A percentile compares a stretch with the other conserved stretches of the same genome.
Evolutionary conservation across 805 yeast species (phyloP).

Genomic region (Zygoascus tannicola): DNA sequence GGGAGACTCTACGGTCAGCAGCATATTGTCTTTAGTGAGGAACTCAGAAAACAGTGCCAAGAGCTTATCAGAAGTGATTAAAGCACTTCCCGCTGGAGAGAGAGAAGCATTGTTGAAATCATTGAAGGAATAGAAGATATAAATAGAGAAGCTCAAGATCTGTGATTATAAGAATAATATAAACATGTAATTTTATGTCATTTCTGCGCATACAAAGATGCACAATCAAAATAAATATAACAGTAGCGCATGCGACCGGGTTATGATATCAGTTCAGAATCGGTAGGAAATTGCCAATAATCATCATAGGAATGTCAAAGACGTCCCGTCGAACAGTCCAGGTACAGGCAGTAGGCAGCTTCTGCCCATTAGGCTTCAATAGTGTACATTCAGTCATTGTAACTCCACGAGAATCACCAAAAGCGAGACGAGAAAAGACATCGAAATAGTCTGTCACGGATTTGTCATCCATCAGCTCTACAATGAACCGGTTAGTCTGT

Average conservation of each 20-base stretch:
- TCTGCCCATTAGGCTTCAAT: constrained; percentile 30
- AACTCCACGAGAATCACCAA: constrained; percentile 41
- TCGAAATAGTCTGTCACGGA: constrained; percentile 64
- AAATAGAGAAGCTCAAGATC: background rate
- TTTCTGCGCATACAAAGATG: background rate
- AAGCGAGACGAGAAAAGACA: constrained; percentile 61
- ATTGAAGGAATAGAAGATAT: constrained; percentile 1
- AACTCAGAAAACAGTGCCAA: constrained; percentile 10
- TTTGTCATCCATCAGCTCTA: constrained; percentile 76
- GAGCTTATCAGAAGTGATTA: constrained; percentile 25
- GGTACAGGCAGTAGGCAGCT: constrained; percentile 61
- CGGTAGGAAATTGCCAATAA: constrained; percentile 51
- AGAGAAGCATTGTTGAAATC: constrained; percentile 25
- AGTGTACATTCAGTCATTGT: constrained; percentile 34
- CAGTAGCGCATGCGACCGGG: background rate
- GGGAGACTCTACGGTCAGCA: constrained; percentile 19
- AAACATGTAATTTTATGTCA: background rate
- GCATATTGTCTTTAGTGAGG: constrained; percentile 15
- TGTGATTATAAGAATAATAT: background rate
- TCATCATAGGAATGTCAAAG: constrained; percentile 75
- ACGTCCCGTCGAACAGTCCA: constrained; percentile 82
- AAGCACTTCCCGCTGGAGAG: constrained; percentile 26
- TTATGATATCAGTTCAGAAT: constrained; percentile 3
- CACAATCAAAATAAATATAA: too few species aligned
- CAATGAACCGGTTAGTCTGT: constrained; percentile 55